Percentiles rank a stretch among this genome's conserved stretches.
Conservation (phyloP, 2,329 filamentous ascomycete genomes). For the Venturia asperata region DNA sequence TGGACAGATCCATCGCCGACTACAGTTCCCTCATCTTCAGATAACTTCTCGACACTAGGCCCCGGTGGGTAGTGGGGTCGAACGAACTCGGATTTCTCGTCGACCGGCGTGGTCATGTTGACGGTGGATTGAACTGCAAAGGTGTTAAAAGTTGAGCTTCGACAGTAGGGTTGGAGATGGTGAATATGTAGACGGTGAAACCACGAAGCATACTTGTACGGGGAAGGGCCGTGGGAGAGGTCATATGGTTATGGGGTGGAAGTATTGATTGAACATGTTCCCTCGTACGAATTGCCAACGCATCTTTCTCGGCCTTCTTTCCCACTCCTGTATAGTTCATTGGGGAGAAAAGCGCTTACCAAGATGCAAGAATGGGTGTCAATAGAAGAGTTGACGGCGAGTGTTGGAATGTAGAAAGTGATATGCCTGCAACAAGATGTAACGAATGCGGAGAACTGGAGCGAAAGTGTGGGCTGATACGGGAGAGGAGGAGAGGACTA, state of each 20-base stretch:
- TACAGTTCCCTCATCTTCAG: slow-evolving; percentile 33
- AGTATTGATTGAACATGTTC: no score
- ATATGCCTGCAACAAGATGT: neutral
- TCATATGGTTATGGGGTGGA: no score
- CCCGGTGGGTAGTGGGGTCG: slow-evolving; percentile 18
- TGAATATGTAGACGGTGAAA: neutral
- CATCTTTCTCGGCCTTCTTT: neutral
- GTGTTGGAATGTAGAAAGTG: neutral
- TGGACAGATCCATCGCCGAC: slow-evolving; percentile 31
- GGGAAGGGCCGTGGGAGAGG: no score
- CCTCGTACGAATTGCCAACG: no score
- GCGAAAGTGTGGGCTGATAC: neutral
- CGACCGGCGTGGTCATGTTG: slow-evolving; percentile 31
- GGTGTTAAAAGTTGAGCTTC: neutral
- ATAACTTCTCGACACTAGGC: slow-evolving; percentile 25
- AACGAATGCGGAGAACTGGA: slow-evolving; percentile 3
- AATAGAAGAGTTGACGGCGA: neutral
- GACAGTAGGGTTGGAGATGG: neutral
- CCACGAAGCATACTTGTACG: no score
- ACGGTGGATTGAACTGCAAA: neutral
- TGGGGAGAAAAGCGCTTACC: neutral
- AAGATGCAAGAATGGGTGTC: neutral
- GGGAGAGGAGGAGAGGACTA: neutral
- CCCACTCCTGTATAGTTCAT: neutral
- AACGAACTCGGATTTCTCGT: slow-evolving; percentile 30